Conservation (phyloP, 208 protist genomes). For the Zelonia costaricensis region DNA sequence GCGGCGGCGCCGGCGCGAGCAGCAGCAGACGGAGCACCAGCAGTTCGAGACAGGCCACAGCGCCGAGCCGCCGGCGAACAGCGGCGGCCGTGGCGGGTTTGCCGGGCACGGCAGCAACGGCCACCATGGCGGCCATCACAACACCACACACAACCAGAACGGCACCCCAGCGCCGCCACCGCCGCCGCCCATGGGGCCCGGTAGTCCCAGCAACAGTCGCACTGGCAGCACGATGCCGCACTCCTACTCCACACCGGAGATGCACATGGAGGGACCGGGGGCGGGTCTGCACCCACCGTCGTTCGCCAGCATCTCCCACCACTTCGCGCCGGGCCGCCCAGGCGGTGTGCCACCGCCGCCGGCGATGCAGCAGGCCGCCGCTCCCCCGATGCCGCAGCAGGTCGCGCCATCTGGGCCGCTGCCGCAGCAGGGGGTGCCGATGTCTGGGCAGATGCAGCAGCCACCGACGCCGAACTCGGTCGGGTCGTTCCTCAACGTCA, state of each 20-base stretch:
- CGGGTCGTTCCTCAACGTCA: slow-evolving; percentile 43
- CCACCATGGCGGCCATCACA: too few relatives aligned
- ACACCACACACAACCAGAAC: slow-evolving; percentile 2
- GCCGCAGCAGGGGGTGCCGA: neutral
- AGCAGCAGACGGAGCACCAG: slow-evolving; percentile 23
- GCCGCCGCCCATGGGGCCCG: slow-evolving; percentile 7
- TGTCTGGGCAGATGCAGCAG: slow-evolving; percentile 12
- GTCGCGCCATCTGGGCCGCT: neutral
- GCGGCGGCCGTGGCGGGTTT: slow-evolving; percentile 5
- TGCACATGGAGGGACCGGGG: slow-evolving; percentile 17
- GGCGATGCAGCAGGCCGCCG: neutral
- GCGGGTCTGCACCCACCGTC: slow-evolving; percentile 14
- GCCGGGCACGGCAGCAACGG: neutral
- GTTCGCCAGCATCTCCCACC: slow-evolving; percentile 27
- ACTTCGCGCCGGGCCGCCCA: slow-evolving; percentile 15
- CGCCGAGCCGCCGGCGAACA: neutral
- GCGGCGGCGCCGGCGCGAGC: slow-evolving; percentile 69
- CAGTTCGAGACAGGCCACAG: slow-evolving; percentile 5
- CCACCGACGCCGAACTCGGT: slow-evolving; percentile 24
- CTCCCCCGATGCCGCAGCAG: slow-evolving; percentile 8
- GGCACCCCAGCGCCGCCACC: neutral
- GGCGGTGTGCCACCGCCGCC: slow-evolving; percentile 11
- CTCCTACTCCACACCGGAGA: slow-evolving; percentile 11
- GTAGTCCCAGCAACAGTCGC: neutral
- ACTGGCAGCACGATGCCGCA: slow-evolving; percentile 6